Percentiles rank a stretch among this genome's conserved stretches.
Evolutionary conservation across 345 rosid species (phyloP).

Genomic region (Arabidopsis arenosa): DNA sequence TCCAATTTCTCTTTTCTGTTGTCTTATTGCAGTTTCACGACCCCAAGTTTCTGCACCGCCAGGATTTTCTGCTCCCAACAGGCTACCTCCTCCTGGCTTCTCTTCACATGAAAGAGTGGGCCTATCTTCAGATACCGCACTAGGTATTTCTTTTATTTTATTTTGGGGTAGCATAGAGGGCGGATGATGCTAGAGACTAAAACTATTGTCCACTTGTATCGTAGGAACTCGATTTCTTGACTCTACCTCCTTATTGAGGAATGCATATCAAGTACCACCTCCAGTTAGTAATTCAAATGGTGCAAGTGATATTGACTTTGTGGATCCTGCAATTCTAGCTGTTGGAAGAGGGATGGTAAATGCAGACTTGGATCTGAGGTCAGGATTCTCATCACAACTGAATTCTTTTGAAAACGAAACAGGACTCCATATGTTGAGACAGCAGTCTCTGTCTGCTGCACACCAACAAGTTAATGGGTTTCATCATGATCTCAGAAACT

Average conservation of each 20-base stretch:
- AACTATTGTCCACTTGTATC: slow-evolving; percentile 9
- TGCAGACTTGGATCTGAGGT: slow-evolving; percentile 64
- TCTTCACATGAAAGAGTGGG: slow-evolving; percentile 76
- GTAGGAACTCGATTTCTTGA: slow-evolving; percentile 64
- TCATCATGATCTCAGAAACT: slow-evolving; percentile 64
- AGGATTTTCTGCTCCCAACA: slow-evolving; percentile 86
- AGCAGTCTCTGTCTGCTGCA: slow-evolving; percentile 60
- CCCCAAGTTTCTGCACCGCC: slow-evolving; percentile 87
- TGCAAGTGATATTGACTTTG: slow-evolving; percentile 73
- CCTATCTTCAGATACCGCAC: slow-evolving; percentile 54
- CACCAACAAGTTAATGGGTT: slow-evolving; percentile 40
- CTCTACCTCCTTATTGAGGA: slow-evolving; percentile 61
- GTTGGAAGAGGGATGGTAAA: slow-evolving; percentile 81
- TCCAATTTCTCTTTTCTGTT: not conserved
- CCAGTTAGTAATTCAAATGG: slow-evolving; percentile 51
- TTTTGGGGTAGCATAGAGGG: not conserved
- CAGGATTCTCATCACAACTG: slow-evolving; percentile 55
- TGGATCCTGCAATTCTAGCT: slow-evolving; percentile 97
- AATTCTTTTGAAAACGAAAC: slow-evolving; percentile 66
- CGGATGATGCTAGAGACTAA: slow-evolving; percentile 25
- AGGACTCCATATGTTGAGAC: slow-evolving; percentile 71
- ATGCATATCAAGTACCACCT: slow-evolving; percentile 54
- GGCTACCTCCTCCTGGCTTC: slow-evolving; percentile 98
- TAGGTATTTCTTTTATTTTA: slow-evolving; percentile 51
- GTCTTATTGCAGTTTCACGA: slow-evolving; percentile 57